Percentiles rank a stretch among this genome's conserved stretches.
Evolutionary conservation across 495 filamentous ascomycete species (phyloP).

Genomic region (Neurospora tetrasperma): DNA sequence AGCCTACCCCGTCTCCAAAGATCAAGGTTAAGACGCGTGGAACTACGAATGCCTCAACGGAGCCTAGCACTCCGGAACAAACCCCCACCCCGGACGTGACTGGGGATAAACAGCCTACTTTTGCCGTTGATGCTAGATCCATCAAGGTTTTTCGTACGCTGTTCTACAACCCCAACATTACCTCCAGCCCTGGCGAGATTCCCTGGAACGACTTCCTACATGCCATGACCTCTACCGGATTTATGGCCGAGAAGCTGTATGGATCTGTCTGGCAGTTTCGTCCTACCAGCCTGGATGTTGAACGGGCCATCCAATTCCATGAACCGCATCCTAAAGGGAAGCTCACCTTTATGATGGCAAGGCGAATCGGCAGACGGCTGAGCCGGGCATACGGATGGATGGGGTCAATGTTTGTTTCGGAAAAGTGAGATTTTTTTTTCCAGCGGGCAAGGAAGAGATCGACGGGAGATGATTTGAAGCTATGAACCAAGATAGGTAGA

Average conservation of each 20-base stretch:
- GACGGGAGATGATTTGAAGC: neutral
- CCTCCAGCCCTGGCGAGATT: constrained; percentile 27
- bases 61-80: neutral
- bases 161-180: constrained; percentile 13
- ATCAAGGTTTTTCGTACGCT: constrained; percentile 20
- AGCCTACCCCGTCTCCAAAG: constrained; percentile 6
- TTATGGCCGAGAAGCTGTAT: constrained; percentile 38
- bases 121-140: constrained; percentile 34
- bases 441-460: neutral
- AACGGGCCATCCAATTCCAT: constrained; percentile 39
- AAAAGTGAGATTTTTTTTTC: neutral
- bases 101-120: constrained; percentile 15
- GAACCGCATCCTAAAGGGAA: constrained; percentile 32
- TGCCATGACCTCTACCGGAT: constrained; percentile 39
- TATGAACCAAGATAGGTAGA: neutral
- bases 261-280: constrained; percentile 45
- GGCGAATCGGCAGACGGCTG: constrained; percentile 10
- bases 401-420: constrained; percentile 12
- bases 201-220: constrained; percentile 45
- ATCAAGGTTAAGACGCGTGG: constrained; percentile 36
- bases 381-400: constrained; percentile 11
- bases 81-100: neutral
- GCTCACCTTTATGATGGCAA: constrained; percentile 5
- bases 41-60: constrained; percentile 3
- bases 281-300: constrained; percentile 22